Evolutionary conservation across 2,329 filamentous ascomycete genomes (phyloP), one percentile per base, ranked within the genome.

Genomic region (Lasiodiplodia sp.): DNA sequence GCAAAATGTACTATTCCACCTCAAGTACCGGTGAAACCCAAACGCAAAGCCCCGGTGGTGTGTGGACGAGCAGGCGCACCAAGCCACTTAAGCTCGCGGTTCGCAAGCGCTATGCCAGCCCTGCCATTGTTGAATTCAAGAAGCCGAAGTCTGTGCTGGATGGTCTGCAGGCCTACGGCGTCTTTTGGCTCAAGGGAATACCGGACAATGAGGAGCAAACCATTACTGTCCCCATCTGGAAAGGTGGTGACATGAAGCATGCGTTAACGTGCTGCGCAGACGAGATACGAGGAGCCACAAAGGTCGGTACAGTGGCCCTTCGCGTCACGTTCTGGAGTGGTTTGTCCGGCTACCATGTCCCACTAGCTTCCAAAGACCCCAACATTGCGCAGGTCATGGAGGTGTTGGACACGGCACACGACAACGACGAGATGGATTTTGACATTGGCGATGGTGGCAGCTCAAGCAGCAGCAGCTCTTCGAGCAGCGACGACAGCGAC

Each of bases 161-260:
- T 63, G 86, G 84, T 68, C 88, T 86, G 0, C 80, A 84, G 2
- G 90, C 88, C 10, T 64, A 64, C n/a, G 60, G 85, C 7, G 84
- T 91, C 2, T 79, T 92, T 2, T 92, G 91, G 91, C 82, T 92
- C 21, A 87, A 88, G 71, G 87, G 92, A n/a, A 82, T 93, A 0
- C 80, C 84, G 0, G 91, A 93, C 68, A 91, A 92, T 69, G 87
- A 91, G 73, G 85, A 89, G 65, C 81, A 83, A 53, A 87, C 85
- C 0, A 73, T 91, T 10, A 84, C 82, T 4, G 75, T 93, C 3
- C 79, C 87, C 5, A 85, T 93, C 2, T 93, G 89, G 88, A 89
- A 88, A 74, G 89, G 90, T 5, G 60, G 60, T 28, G 85, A 90
- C 71, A 82, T 89, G 75, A 77, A 85, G 76, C 84, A 85, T 12